Base-by-base conservation (phyloP, 176 grass and related monocot genomes). In the Echinochloa phyllopogon region DNA sequence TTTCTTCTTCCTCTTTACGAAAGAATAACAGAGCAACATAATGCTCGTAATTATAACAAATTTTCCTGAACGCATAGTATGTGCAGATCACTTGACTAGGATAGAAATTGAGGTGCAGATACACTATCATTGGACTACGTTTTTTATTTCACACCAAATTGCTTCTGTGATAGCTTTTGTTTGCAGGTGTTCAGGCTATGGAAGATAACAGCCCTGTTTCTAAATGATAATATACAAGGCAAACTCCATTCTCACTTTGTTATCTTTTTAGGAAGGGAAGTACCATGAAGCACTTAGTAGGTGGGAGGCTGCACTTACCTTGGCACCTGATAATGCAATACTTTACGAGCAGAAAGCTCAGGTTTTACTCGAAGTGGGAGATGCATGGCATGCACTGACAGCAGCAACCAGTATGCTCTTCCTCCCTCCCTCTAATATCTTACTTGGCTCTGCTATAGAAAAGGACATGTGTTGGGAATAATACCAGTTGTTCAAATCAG, bases 331-430 rank as follows among this genome's bases (percentile, higher is more conserved):
- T 75, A 94, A 91, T 86, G 90, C 89, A 76, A 80, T 86, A 82
- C 68, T 97, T 39, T 87, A 93, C 29, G 92, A 97, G 63, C 95
- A 97, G 67, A 94, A 97, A 87, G 86, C 95, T 53, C 95, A 97
- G 74, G 59, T 93, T 89, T 82, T 97, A 72, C 95, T 97, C 78
- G 95, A 97, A 83, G 12, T 97, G 65, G 92, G 90, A 24, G 90
- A 94, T 79, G 73, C 95, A 80, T 97, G 95, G 95, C 92, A 88
- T 79, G 90, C 95, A 52, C 57, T 94, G 75, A 91, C 86, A 94
- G 74, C 95, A 41, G 90, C 92, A 29, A 84, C 90, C 44, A 90
- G 95, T 97, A 94, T 48, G 90, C 21, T 37, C 52, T 80, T 50
- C 1, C 74, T 64, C 52, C 74, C 60, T 79, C 49, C 29, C 33